Base-by-base conservation (phyloP, 176 grass and related monocot genomes). In the Canna indica region DNA sequence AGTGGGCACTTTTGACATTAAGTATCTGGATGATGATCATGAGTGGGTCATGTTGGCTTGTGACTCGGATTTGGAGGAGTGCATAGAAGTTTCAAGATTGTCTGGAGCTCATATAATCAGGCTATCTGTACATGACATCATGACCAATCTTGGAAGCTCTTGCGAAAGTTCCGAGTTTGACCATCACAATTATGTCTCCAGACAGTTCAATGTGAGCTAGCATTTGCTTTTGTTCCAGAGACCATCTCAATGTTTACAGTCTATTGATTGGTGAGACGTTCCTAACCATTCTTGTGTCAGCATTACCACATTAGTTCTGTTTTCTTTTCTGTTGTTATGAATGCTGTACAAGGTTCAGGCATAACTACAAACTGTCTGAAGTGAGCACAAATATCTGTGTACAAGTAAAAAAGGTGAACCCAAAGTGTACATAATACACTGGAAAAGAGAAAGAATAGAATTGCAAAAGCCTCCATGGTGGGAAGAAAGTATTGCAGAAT, bases 11-110 rank as follows among this genome's bases (percentile, higher is more conserved):
- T 77, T 77, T 45, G 64, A 77, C 32, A 56, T 77, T 65, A 69
- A 77, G 48, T 77, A 77, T 53, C 52, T 69, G 31, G 75, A 77
- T 25, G 75, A 77, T 44, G 50, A 77, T 69, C 48, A 69, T 45
- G 75, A 77, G 64, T 77, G 75, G 75, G 75, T 77, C 16, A 77
- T 77, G 65, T 18, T 77, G 64, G 47, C 75, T 69, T 69, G 47
- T 42, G 47, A 77, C 36, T 67, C 64, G 22, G 75, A 77, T 36
- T 44, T 77, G 64, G 50, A 77, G 39, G 75, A 77, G 65, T 77
- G 75, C 65, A 59, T 69, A 59, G 50, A 77, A 2, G 31, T 77
- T 2, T 54, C 75, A 32, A 58, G 64, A 69, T 59, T 69, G 17
- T 77, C 64, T n/a, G 64, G 64, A 58, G 64, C 65, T 22, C 65